A percentile compares a stretch with the other conserved stretches of the same genome.
These are phyloP conservation scores for Musa schizocarpa DNA, from an alignment of 176 grass and related monocot genomes.

Conservation along the genomic window DNA sequence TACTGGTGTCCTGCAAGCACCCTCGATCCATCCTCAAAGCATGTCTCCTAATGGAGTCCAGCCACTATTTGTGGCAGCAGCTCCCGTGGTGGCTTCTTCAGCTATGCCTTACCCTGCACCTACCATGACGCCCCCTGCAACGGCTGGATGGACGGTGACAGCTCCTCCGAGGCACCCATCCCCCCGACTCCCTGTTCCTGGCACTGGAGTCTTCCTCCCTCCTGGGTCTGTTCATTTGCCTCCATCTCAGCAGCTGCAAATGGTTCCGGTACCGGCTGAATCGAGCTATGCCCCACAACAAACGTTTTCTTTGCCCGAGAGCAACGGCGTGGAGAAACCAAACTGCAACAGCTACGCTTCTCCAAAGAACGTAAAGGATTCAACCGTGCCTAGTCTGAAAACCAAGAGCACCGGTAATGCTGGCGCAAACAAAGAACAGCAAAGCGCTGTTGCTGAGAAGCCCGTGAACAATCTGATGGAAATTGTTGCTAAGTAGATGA, in stretches of 20 bases:
- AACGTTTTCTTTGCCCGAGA: constrained; percentile 17
- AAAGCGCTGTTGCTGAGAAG: neutral
- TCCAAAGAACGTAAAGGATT: neutral
- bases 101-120: too few species aligned
- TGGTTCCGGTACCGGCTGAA: constrained; percentile 26
- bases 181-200: constrained; percentile 44
- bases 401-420: neutral
- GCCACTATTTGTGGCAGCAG: constrained; percentile 38
- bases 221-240: constrained; percentile 37
- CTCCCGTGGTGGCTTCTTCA: constrained; percentile 15
- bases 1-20: neutral
- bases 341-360: constrained; percentile 1
- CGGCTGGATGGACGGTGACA: constrained; percentile 38
- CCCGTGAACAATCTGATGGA: neutral
- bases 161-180: constrained; percentile 36
- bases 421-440: neutral
- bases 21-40: neutral
- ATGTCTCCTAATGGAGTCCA: constrained; percentile 18
- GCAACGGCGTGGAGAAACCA: constrained; percentile 17
- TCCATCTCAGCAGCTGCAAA: constrained; percentile 35
- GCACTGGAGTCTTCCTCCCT: constrained; percentile 77
- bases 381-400: neutral
- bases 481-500: neutral
- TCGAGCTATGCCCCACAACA: constrained; percentile 13
- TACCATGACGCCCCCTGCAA: neutral